Conservation (phyloP, 2,329 filamentous ascomycete species). For the Diplodia corticola region DNA sequence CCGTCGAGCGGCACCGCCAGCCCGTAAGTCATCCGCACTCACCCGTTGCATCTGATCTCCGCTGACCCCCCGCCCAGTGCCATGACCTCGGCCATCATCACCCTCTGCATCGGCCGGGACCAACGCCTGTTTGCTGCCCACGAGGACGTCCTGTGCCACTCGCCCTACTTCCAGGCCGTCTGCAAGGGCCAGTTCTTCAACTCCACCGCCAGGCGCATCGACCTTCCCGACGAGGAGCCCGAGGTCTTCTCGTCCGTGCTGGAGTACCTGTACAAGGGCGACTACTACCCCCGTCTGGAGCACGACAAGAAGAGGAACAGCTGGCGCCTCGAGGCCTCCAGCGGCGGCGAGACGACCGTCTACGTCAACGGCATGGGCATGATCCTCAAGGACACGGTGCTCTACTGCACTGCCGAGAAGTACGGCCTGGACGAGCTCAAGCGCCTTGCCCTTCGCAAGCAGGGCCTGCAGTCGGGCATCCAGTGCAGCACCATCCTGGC, state of each 20-base stretch:
- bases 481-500: conserved; percentile 81
- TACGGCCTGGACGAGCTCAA: conserved; percentile 84
- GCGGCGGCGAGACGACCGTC: conserved; percentile 52
- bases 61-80: conserved; percentile 24
- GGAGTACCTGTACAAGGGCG: conserved; percentile 91
- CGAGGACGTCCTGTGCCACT: conserved; percentile 76
- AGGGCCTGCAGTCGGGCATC: conserved; percentile 82
- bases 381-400: conserved; percentile 82
- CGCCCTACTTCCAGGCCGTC: conserved; percentile 73
- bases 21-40: conserved; percentile 29
- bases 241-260: conserved; percentile 89
- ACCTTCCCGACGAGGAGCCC: conserved; percentile 80
- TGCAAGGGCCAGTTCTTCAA: conserved; percentile 65
- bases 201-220: conserved; percentile 66
- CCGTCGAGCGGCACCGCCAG: conserved; percentile 17
- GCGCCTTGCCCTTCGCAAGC: conserved; percentile 80
- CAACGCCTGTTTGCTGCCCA: conserved; percentile 89
- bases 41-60: background rate
- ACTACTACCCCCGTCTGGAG: conserved; percentile 81
- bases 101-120: conserved; percentile 75
- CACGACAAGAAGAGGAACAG: conserved; percentile 79
- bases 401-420: conserved; percentile 85
- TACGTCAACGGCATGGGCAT: conserved; percentile 56
- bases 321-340: conserved; percentile 75
- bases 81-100: conserved; percentile 63